These are phyloP conservation scores for Cardamine resedifolia DNA, from an alignment of 345 rosid species.

Conservation along the genomic window DNA sequence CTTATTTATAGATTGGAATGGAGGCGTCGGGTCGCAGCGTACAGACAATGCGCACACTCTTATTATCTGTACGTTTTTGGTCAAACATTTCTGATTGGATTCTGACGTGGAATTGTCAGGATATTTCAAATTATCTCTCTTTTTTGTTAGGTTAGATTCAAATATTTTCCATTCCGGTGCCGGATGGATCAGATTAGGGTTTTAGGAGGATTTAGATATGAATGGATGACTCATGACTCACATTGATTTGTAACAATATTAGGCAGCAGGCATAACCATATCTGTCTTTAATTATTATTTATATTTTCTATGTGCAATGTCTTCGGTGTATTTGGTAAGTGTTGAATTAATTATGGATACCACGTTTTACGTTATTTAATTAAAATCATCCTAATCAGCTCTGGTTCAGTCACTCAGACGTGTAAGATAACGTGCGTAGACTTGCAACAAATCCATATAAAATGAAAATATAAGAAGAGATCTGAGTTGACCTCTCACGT, in stretches of 20 bases:
- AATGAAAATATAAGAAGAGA: background rate
- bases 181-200: background rate
- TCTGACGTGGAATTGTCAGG: conserved; percentile 19
- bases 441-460: background rate
- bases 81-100: conserved; percentile 27
- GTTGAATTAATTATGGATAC: conserved; percentile 21
- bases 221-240: conserved; percentile 39
- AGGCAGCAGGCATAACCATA: background rate
- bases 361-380: background rate
- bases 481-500: background rate
- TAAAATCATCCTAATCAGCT: background rate
- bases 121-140: conserved; percentile 11
- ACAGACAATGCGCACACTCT: background rate
- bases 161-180: background rate
- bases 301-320: conserved; percentile 1
- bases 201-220: conserved; percentile 23
- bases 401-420: conserved; percentile 27
- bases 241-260: conserved; percentile 24
- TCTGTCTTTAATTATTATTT: conserved; percentile 1
- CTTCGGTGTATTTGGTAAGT: conserved; percentile 2
- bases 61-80: conserved; percentile 22
- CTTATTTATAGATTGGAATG: conserved; percentile 25
- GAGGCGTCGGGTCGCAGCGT: conserved; percentile 34
- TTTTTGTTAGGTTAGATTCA: background rate
- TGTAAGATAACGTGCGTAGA: conserved; percentile 36